A percentile compares a stretch with the other conserved stretches of the same genome.
Evolutionary conservation across 352 stramenopile species (phyloP).

Genomic region (Phytophthora tentaculata): DNA sequence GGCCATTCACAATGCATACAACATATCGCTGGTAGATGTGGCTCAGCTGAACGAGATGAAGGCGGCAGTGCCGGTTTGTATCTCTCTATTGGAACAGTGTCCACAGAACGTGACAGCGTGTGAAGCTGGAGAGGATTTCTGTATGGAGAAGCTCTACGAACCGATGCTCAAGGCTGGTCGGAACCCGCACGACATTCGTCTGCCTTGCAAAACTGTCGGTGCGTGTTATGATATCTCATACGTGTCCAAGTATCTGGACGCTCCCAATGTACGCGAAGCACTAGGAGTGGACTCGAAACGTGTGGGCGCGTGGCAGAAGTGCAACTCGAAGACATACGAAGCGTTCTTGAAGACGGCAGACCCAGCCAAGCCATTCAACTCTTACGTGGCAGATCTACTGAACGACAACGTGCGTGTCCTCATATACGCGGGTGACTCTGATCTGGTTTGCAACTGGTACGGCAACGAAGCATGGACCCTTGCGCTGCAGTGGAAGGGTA

Average conservation of each 20-base stretch:
- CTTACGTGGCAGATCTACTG: conserved; percentile 87
- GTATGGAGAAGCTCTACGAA: conserved; percentile 51
- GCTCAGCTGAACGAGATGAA: conserved; percentile 46
- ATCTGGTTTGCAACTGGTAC: conserved; percentile 96
- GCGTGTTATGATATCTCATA: conserved; percentile 58
- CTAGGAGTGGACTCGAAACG: conserved; percentile 43
- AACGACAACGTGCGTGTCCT: conserved; percentile 75
- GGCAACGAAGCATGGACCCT: conserved; percentile 94
- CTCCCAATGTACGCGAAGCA: conserved; percentile 37
- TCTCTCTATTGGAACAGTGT: conserved; percentile 33
- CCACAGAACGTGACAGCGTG: conserved; percentile 45
- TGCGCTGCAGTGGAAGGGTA: conserved; percentile 91
- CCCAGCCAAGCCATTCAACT: conserved; percentile 90
- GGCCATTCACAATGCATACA: conserved; percentile 66
- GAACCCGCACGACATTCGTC: conserved; percentile 64
- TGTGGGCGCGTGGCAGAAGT: conserved; percentile 82
- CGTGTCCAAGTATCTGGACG: conserved; percentile 79
- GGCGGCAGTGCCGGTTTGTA: conserved; percentile 27
- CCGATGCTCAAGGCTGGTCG: conserved; percentile 40
- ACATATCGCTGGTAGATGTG: conserved; percentile 54
- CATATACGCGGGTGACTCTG: conserved; percentile 95
- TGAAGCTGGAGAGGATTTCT: conserved; percentile 51
- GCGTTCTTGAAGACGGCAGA: conserved; percentile 81
- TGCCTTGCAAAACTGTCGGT: conserved; percentile 34
- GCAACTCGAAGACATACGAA: conserved; percentile 90